Evolutionary conservation across 306 rosid species (phyloP).

Genomic region (Vicia villosa): DNA sequence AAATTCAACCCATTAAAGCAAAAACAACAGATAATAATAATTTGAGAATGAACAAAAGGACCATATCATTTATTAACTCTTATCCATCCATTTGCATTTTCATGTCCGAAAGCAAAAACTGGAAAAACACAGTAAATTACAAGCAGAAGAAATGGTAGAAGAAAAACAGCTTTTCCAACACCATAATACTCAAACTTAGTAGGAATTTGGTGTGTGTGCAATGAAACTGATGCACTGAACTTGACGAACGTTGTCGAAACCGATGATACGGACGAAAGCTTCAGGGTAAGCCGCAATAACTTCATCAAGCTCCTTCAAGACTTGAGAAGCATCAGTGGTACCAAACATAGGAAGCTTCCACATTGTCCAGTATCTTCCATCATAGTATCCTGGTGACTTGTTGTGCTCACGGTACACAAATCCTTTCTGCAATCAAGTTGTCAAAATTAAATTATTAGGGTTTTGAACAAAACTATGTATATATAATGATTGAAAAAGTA

Average conservation of each 20-base stretch:
- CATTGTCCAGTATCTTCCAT: constrained; percentile 83
- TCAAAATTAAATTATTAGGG: background rate
- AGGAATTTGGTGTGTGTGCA: constrained; percentile 57
- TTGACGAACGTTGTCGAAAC: constrained; percentile 81
- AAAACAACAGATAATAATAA: too few species aligned
- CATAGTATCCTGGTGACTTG: constrained; percentile 75
- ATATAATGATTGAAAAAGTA: background rate
- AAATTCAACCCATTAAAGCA: too few species aligned
- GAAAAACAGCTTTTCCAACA: background rate
- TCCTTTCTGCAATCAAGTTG: constrained; percentile 36
- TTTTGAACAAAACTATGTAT: background rate
- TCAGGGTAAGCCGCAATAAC: constrained; percentile 46
- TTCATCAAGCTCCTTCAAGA: constrained; percentile 55
- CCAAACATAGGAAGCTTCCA: constrained; percentile 91
- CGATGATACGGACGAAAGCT: constrained; percentile 59
- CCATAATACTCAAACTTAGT: background rate
- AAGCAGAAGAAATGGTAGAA: background rate
- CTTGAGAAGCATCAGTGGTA: constrained; percentile 64
- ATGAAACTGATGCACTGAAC: constrained; percentile 86
- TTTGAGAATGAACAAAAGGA: background rate
- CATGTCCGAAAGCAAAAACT: constrained; percentile 20
- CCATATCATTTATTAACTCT: constrained; percentile 23
- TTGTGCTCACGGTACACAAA: constrained; percentile 65
- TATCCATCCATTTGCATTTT: constrained; percentile 36
- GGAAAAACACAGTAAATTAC: constrained; percentile 26